These are phyloP conservation scores for Blastobotrys elegans DNA, from an alignment of 1,139 yeast genomes.

Conservation along the genomic window DNA sequence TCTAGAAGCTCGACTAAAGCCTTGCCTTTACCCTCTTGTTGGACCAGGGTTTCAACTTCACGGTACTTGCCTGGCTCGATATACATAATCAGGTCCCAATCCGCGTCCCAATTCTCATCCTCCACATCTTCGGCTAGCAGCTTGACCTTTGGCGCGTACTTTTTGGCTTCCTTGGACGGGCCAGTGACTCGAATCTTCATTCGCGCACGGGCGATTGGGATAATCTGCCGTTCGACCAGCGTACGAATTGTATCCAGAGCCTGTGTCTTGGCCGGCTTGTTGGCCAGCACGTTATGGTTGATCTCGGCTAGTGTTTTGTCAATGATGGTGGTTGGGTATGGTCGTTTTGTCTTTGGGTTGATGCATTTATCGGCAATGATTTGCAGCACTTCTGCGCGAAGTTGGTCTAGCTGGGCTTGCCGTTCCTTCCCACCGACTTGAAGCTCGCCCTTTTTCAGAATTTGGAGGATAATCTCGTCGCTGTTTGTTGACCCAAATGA, in stretches of 20 bases:
- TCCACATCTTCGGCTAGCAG: conserved; percentile 51
- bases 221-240: conserved; percentile 68
- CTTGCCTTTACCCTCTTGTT: conserved; percentile 47
- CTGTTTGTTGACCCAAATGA: conserved; percentile 73
- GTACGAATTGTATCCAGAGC: conserved; percentile 88
- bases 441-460: conserved; percentile 84
- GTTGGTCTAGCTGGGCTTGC: conserved; percentile 65
- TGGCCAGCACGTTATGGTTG: conserved; percentile 75
- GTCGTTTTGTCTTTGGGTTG: conserved; percentile 80
- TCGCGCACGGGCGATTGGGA: conserved; percentile 91
- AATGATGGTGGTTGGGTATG: conserved; percentile 92
- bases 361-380: conserved; percentile 87
- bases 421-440: conserved; percentile 94
- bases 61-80: conserved; percentile 89
- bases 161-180: conserved; percentile 47
- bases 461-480: conserved; percentile 71
- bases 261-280: conserved; percentile 77
- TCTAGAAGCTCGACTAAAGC: conserved; percentile 82
- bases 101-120: conserved; percentile 44
- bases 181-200: conserved; percentile 69
- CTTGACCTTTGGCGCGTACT: conserved; percentile 46
- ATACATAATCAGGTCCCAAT: conserved; percentile 62
- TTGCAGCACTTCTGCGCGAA: conserved; percentile 77
- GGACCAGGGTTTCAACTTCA: conserved; percentile 57
- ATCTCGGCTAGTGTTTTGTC: conserved; percentile 79